Base-by-base conservation (phyloP, 148 eudicot genomes). In the Silene conica region DNA sequence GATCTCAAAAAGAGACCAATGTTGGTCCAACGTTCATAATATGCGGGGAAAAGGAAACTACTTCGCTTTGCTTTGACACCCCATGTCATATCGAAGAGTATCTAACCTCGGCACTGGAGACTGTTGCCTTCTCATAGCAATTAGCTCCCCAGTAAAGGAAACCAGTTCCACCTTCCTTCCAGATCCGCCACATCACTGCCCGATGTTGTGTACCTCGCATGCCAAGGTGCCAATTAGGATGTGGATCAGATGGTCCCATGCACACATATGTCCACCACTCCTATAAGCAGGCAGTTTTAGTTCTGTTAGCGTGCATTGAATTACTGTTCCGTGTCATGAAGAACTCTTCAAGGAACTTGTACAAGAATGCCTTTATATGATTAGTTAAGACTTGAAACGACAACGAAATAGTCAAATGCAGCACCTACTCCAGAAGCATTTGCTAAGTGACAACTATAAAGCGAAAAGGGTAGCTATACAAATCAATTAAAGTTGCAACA, bases 191-290 rank as follows among this genome's bases (percentile, higher is more conserved):
- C 98, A 95, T 95, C 22, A 95, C 98, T 72, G 98, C 98, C 62
- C 98, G 96, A 80, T 95, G 98, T 75, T 95, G 98, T 38, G 97
- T 90, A 59, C 98, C 98, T 75, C 97, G 83, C 98, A 95, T 95
- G 60, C 98, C 98, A 46, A 95, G 82, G 86, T 95, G 98, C 98
- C 97, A 95, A 78, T 95, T 95, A 69, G 98, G 98, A 77, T 90
- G 97, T 77, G 98, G 98, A 88, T 95, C 98, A 71, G 97, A 81
- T 70, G 98, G 98, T 63, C 93, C 98, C 90, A 95, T 81, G 85
- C 98, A 95, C 73, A 95, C 97, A 81, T 95, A 95, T n/a, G 98
- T 95, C 98, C 98, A 95, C 98, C 98, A 95, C 76, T 95, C 98
- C 98, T 94, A 72, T 70, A 76, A 5, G 76, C 28, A 73, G 11